Evolutionary conservation across 2,329 filamentous ascomycete species (phyloP).

Genomic region (Dothistroma septosporum): DNA sequence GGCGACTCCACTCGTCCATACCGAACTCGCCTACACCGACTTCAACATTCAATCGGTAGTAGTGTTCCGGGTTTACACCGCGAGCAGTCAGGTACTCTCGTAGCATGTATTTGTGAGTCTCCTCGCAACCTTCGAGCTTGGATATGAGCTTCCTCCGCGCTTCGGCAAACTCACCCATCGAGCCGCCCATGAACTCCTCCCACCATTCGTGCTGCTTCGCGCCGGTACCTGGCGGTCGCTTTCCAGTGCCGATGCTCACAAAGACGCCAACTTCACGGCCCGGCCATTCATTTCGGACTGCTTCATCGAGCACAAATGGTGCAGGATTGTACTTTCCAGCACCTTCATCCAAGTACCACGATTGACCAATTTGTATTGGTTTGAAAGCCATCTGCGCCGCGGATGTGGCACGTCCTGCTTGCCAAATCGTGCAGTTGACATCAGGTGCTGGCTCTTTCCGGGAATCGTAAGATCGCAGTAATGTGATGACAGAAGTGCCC

Average conservation of each 20-base stretch:
- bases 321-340: conserved; percentile 87
- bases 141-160: conserved; percentile 76
- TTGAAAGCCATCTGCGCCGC: conserved; percentile 93
- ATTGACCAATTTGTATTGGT: conserved; percentile 88
- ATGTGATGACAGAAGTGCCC: conserved; percentile 63
- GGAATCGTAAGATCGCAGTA: conserved; percentile 93
- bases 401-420: conserved; percentile 90
- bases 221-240: conserved; percentile 68
- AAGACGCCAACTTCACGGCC: conserved; percentile 89
- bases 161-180: conserved; percentile 83
- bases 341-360: conserved; percentile 89
- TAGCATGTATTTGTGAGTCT: conserved; percentile 81
- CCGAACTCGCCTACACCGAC: conserved; percentile 94
- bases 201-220: conserved; percentile 75
- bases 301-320: conserved; percentile 81
- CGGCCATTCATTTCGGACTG: conserved; percentile 88
- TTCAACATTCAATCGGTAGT: conserved; percentile 95
- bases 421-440: conserved; percentile 93
- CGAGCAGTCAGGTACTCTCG: conserved; percentile 71
- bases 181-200: conserved; percentile 70
- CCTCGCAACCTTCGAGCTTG: conserved; percentile 94
- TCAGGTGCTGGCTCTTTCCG: conserved; percentile 85
- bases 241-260: conserved; percentile 90
- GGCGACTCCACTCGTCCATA: conserved; percentile 95
- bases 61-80: conserved; percentile 76